Base-by-base conservation (phyloP, 2,329 filamentous ascomycete species). In the Hymenotorrendiella dingleyae region DNA sequence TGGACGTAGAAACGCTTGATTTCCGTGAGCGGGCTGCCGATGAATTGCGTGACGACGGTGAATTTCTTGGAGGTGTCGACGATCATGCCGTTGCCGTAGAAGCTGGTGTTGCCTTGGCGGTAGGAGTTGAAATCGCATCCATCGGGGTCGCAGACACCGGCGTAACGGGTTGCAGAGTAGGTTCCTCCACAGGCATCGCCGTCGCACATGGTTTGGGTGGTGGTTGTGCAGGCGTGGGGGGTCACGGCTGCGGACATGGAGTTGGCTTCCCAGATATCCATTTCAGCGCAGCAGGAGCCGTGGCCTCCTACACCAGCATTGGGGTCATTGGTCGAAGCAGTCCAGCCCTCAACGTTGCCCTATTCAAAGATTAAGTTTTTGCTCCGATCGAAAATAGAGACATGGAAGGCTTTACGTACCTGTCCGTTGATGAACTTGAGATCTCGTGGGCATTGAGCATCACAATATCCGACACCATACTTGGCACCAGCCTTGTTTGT, bases 201-300 rank as follows among this genome's bases (percentile, higher is more conserved):
- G 43, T 68, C 66, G 47, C 70, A 74, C 10, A 50, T 50, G 44
- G 63, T 68, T 64, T 45, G 60, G 54, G 42, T 59, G 17, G 46
- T 42, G 4, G 48, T 51, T 63, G 72, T 64, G 64, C 76, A 79
- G 34, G 72, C 67, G 59, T 81, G 77, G 22, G 77, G 76, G 7
- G 78, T 82, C 49, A 70, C 67, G 24, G 77, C 77, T 19, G 67
- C 69, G 10, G 76, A 72, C 52, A 78, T 68, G 40, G 66, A 71
- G 66, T 82, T 81, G 42, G 76, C 76, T 61, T 82, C 77, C 76
- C 77, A 81, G 59, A 80, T 71, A 54, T 84, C 80, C 73, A 85
- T 80, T 63, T 84, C 81, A 32, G 73, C 65, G 62, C 80, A 84
- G 71, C 80, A 84, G 28, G 78, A 69, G 47, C 81, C 80, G 37